phyloP scores from a whole-genome alignment of 2,329 filamentous ascomycete genomes.

The Stagonosporopsis tanaceti region DNA sequence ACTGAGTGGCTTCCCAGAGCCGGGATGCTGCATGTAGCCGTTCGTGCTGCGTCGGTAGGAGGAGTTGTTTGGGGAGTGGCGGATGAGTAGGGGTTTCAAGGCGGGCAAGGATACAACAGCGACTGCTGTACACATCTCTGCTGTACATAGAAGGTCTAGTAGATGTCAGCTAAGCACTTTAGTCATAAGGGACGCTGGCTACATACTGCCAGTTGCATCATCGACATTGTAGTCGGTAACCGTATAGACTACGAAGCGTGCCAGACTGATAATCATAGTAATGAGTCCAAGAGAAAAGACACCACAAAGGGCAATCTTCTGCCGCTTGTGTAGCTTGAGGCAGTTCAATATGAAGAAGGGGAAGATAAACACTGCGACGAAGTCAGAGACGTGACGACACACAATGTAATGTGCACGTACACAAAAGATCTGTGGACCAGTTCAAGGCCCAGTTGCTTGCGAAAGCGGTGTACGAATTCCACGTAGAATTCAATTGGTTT shows the following conservation, averaged over 20 bases:
- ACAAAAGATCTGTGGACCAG: constrained; percentile 28
- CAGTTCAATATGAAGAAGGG: constrained; percentile 35
- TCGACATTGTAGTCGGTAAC: constrained; percentile 26
- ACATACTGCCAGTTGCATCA: constrained; percentile 32
- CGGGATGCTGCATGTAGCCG: constrained; percentile 22
- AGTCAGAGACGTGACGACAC: constrained; percentile 1
- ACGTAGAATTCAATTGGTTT: constrained; percentile 28
- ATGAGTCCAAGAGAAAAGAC: constrained; percentile 33
- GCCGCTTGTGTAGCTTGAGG: constrained; percentile 32
- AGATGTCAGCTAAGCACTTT: background rate
- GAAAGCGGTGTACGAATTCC: constrained; percentile 28
- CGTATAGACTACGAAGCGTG: constrained; percentile 32
- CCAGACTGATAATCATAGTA: constrained; percentile 33
- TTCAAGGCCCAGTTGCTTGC: constrained; percentile 29
- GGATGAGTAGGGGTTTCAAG: constrained; percentile 28
- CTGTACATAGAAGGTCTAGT: constrained; percentile 33
- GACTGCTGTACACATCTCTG: constrained; percentile 33
- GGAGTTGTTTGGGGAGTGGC: constrained; percentile 11
- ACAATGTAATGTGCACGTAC: constrained; percentile 9
- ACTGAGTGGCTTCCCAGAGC: constrained; percentile 5
- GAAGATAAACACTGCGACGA: constrained; percentile 23
- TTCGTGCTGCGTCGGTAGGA: constrained; percentile 23
- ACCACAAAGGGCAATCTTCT: constrained; percentile 33
- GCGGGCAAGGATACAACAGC: constrained; percentile 32
- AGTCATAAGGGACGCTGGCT: too few species aligned